These are phyloP conservation scores for Beta macrorhiza DNA, from an alignment of 179 eudicot genomes.

Conservation along the genomic window DNA sequence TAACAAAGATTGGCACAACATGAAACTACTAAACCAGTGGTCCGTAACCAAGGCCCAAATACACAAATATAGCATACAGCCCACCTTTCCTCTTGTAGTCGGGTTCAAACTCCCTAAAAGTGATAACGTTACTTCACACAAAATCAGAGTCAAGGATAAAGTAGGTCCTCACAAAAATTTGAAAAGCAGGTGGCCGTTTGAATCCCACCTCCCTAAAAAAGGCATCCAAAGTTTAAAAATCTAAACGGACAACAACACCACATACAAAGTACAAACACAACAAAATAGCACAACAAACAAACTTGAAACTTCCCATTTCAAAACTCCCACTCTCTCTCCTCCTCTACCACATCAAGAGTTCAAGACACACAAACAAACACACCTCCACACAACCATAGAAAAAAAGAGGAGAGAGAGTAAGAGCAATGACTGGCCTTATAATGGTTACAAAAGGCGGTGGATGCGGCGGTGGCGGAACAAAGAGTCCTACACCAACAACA, in stretches of 20 bases:
- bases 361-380: background rate
- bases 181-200: conserved; percentile 30
- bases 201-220: conserved; percentile 20
- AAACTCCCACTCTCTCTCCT: conserved; percentile 8
- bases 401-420: too few species aligned
- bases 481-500: conserved; percentile 27
- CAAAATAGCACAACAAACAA: conserved; percentile 10
- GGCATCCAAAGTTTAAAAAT: background rate
- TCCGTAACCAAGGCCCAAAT: too few species aligned
- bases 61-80: too few species aligned
- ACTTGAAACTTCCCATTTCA: conserved; percentile 15
- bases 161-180: conserved; percentile 12
- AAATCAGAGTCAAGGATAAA: background rate
- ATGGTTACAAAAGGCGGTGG: conserved; percentile 54
- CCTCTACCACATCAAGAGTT: too few species aligned
- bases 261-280: conserved; percentile 1
- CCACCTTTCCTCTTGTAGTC: too few species aligned
- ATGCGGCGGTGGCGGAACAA: conserved; percentile 33
- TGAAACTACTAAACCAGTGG: too few species aligned
- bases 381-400: background rate
- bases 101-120: too few species aligned
- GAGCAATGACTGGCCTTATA: conserved; percentile 52
- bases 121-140: background rate
- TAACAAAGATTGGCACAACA: too few species aligned
- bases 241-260: background rate